These are phyloP conservation scores for Arthrobotrys megalospora DNA, from an alignment of 2,329 filamentous ascomycete genomes.

Conservation along the genomic window DNA sequence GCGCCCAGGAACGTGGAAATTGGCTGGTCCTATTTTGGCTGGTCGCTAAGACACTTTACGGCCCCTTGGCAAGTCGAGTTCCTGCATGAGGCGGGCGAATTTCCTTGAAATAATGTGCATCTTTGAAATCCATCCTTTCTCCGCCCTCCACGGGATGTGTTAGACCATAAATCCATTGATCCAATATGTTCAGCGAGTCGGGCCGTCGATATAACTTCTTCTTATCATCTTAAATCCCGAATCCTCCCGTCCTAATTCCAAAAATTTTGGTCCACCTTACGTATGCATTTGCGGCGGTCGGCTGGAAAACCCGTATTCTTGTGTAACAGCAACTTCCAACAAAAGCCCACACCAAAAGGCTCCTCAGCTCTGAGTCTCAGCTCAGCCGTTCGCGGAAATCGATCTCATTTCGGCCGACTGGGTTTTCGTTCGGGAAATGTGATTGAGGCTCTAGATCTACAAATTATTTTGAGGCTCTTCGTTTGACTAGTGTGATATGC, in stretches of 20 bases:
- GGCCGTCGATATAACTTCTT: too few relatives aligned
- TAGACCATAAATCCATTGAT: too few relatives aligned
- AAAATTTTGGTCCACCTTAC: background rate
- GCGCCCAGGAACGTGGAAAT: conserved; percentile 44
- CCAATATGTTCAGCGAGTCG: too few relatives aligned
- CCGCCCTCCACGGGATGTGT: too few relatives aligned
- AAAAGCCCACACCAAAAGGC: background rate
- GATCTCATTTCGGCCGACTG: background rate
- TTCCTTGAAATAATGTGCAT: background rate
- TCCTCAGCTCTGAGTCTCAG: background rate
- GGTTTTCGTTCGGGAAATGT: background rate
- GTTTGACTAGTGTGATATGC: background rate
- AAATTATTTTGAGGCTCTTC: background rate
- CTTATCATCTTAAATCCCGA: too few relatives aligned
- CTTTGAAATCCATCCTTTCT: background rate
- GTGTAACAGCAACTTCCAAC: background rate
- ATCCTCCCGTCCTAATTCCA: too few relatives aligned
- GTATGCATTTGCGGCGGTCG: background rate
- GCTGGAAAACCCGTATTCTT: background rate
- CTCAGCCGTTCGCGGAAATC: conserved; percentile 11
- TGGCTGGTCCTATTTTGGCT: conserved; percentile 22
- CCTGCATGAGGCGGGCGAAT: conserved; percentile 31
- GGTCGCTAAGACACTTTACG: conserved; percentile 27
- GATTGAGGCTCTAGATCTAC: too few relatives aligned
- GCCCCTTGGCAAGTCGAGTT: conserved; percentile 23